Percentiles rank a stretch among this genome's conserved stretches.
phyloP scores from a whole-genome alignment of 169 alveolate genomes.

The Plasmodium sp. region DNA sequence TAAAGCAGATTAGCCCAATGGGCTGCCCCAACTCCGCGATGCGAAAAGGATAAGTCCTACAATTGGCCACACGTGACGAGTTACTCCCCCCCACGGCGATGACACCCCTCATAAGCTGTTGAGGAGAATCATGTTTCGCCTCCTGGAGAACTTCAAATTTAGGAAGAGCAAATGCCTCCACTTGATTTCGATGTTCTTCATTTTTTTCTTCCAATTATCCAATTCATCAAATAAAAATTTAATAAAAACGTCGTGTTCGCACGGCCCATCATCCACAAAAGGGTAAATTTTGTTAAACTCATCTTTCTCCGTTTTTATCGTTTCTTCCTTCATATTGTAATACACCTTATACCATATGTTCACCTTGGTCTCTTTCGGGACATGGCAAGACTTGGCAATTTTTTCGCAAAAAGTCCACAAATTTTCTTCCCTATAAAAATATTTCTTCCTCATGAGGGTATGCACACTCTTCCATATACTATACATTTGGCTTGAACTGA shows the following conservation, averaged over 20 bases:
- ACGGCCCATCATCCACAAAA: background rate
- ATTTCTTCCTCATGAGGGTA: background rate
- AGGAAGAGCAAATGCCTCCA: background rate
- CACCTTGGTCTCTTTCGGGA: background rate
- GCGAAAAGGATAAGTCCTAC: background rate
- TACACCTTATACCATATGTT: background rate
- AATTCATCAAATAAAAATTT: background rate
- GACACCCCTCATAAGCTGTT: background rate
- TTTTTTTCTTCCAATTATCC: background rate
- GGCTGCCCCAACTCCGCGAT: background rate
- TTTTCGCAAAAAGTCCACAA: background rate
- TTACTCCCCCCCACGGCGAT: background rate
- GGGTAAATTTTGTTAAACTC: background rate
- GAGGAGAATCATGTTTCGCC: background rate
- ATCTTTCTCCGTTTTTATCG: background rate
- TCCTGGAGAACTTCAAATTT: background rate
- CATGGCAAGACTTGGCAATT: background rate
- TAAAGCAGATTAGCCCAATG: too few relatives aligned
- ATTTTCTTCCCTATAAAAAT: background rate
- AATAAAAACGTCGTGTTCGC: background rate
- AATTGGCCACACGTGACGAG: background rate
- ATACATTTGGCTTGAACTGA: background rate
- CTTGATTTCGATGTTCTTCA: background rate
- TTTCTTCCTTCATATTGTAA: background rate
- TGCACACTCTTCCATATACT: background rate